Evolutionary conservation across 106 monocot genomes (phyloP), one percentile per base, ranked within the genome.

Genomic region (Allium fistulosum): DNA sequence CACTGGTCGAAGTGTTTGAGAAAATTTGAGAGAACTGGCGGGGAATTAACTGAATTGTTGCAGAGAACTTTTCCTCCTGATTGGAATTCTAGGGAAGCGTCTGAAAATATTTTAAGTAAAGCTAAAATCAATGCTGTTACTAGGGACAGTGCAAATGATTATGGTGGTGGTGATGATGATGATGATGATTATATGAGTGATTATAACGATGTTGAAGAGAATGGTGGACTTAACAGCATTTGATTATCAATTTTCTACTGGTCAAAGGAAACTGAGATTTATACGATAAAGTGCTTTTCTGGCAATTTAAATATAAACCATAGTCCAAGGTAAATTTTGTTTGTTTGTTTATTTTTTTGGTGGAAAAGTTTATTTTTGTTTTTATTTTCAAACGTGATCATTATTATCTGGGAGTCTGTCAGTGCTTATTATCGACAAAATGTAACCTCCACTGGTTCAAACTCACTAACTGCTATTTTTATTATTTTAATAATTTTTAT

Each of bases 41-140:
- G 99, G 22, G 84, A 78, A 70, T 82, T 99, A 46, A 99, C 99
- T 46, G 87, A 93, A 72, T 85, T 87, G 57, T 62, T 99, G 77
- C 89, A 92, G 78, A 84, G 76, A 76, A 90, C 87, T 7, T 99
- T 90, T 67, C 92, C 97, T 55, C 93, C 99, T 75, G 76, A 80
- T 71, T 99, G 93, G 99, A 90, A 71, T 78, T 90, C 81, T 51
- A 76, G 76, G 16, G 69, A 87, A 65, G 12, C 67, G 10, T 7
- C 50, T 51, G 57, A 68, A 48, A 59, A 15, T 53, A 58, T 27
- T 53, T 76, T 28, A 53, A 58, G 72, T 80, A 52, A 70, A 52
- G 28, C 64, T 53, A 53, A 58, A 11, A 27, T 8, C 28, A 17
- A 60, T 47, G 2, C 37, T 37, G 5, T 37, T 37, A 1, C 37